phyloP scores from a whole-genome alignment of 2,329 filamentous ascomycete species.

The Xylaria sp. region DNA sequence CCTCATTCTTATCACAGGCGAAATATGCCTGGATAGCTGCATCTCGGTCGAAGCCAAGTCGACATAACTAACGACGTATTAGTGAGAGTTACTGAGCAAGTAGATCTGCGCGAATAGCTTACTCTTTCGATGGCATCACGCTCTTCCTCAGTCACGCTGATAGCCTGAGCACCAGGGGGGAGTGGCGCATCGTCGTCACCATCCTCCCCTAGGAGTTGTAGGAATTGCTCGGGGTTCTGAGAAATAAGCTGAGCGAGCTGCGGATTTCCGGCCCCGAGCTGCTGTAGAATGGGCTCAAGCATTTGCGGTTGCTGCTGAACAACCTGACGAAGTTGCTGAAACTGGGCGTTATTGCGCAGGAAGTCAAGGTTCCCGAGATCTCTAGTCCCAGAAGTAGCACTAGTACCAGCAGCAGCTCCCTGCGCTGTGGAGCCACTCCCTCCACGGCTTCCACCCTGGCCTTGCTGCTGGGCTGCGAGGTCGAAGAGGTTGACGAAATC shows the following conservation, averaged over 20 bases:
- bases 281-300: constrained; percentile 97
- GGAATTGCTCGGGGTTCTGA: constrained; percentile 90
- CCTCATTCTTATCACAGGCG: constrained; percentile 99
- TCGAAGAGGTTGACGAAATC: constrained; percentile 90
- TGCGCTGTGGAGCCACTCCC: constrained; percentile 56
- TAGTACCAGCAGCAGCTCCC: constrained; percentile 52
- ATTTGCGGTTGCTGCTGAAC: constrained; percentile 98
- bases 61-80: constrained; percentile 73
- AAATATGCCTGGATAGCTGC: constrained; percentile 98
- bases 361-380: constrained; percentile 86
- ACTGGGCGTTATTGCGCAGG: constrained; percentile 93
- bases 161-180: constrained; percentile 87
- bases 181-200: constrained; percentile 84
- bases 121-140: constrained; percentile 96
- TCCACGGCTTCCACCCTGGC: constrained; percentile 62
- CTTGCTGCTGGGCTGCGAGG: constrained; percentile 80
- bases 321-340: constrained; percentile 95
- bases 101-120: constrained; percentile 52
- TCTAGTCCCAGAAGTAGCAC: constrained; percentile 60
- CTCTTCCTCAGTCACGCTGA: constrained; percentile 94
- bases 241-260: constrained; percentile 93
- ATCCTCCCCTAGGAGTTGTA: constrained; percentile 89
- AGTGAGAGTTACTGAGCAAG: constrained; percentile 22
- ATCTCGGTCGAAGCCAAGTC: constrained; percentile 91
- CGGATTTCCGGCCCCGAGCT: constrained; percentile 94